These are phyloP conservation scores for Incumbomyces lentus DNA, from an alignment of 2,329 filamentous ascomycete species.

Conservation along the genomic window DNA sequence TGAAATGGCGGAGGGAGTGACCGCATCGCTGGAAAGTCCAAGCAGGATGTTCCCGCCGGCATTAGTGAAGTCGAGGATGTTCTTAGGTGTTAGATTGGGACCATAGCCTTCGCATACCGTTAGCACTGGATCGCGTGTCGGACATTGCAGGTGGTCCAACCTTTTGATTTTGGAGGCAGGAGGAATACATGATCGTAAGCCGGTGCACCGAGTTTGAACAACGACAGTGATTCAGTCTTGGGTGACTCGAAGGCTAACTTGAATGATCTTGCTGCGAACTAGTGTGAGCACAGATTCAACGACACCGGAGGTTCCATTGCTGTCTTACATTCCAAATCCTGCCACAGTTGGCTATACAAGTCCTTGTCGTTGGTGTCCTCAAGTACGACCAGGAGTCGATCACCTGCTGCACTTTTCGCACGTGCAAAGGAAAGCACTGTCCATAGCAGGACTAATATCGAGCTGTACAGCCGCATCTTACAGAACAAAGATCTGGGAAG, in stretches of 20 bases:
- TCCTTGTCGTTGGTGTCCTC: constrained; percentile 74
- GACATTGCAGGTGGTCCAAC: constrained; percentile 33
- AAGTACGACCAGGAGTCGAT: constrained; percentile 72
- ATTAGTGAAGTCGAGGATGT: constrained; percentile 84
- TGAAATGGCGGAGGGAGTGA: constrained; percentile 62
- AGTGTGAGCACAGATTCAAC: neutral
- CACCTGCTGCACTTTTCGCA: constrained; percentile 69
- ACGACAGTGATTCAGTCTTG: constrained; percentile 62
- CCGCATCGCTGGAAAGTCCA: constrained; percentile 61
- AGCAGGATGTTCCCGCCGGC: constrained; percentile 84
- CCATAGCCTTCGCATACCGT: constrained; percentile 57
- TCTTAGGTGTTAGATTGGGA: constrained; percentile 73
- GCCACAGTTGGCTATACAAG: constrained; percentile 67
- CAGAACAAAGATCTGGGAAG: neutral
- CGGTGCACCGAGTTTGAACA: constrained; percentile 80
- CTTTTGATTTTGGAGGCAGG: constrained; percentile 83
- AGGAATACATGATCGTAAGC: constrained; percentile 85
- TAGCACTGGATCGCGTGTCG: neutral
- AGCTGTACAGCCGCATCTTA: constrained; percentile 66
- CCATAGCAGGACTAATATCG: constrained; percentile 43
- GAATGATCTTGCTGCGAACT: constrained; percentile 63
- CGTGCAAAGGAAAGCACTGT: constrained; percentile 56
- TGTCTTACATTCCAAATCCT: constrained; percentile 36
- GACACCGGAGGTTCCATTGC: constrained; percentile 1
- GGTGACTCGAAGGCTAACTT: constrained; percentile 71